phyloP scores from a whole-genome alignment of 257 asterid genomes.

The Penstemon barbatus region DNA sequence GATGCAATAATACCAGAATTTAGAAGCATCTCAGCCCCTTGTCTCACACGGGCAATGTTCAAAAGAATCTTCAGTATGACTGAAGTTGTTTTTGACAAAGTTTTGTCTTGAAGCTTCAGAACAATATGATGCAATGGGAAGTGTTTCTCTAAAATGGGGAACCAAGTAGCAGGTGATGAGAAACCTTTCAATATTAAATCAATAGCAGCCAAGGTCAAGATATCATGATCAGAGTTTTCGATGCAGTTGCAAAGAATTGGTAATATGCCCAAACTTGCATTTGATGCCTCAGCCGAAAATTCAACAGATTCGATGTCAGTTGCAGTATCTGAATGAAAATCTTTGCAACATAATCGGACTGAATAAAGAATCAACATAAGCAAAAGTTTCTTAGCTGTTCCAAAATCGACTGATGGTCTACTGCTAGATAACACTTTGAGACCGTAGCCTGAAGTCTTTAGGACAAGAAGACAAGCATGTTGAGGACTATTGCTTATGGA shows the following conservation, averaged over 20 bases:
- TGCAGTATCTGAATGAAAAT: conserved; percentile 30
- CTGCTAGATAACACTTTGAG: conserved; percentile 64
- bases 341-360: conserved; percentile 40
- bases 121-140: conserved; percentile 62
- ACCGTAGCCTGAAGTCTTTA: conserved; percentile 68
- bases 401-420: conserved; percentile 45
- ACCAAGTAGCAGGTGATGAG: conserved; percentile 70
- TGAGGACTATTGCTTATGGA: conserved; percentile 39
- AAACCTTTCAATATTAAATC: conserved; percentile 66
- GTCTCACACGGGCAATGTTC: conserved; percentile 72
- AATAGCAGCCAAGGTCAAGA: conserved; percentile 63
- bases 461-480: conserved; percentile 43
- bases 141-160: conserved; percentile 71
- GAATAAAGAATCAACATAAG: conserved; percentile 69
- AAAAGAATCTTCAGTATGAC: conserved; percentile 69
- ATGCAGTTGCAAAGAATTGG: conserved; percentile 78
- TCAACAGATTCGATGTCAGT: conserved; percentile 37
- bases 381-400: conserved; percentile 44
- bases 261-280: conserved; percentile 59
- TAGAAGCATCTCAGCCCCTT: conserved; percentile 82
- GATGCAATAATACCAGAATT: conserved; percentile 73
- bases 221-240: conserved; percentile 54
- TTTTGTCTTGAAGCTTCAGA: conserved; percentile 64
- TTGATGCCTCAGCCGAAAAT: conserved; percentile 56
- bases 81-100: conserved; percentile 37